A percentile compares a stretch with the other conserved stretches of the same genome.
Conservation (phyloP, 2,329 filamentous ascomycete genomes). For the Eutypella sp. region DNA sequence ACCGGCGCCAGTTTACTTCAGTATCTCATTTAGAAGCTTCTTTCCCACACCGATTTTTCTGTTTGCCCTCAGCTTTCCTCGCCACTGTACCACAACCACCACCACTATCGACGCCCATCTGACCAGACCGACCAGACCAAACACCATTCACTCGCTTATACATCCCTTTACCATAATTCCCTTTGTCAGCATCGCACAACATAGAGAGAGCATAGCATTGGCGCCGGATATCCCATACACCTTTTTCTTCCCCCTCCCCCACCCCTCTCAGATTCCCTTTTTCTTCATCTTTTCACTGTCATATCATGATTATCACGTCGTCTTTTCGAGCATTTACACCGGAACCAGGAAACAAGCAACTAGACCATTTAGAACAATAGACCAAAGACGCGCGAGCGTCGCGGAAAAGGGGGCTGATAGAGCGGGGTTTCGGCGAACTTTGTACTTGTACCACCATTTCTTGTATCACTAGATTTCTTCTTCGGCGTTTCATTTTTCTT, state of each 20-base stretch:
- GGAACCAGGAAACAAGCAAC: slow-evolving; percentile 13
- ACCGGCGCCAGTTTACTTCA: neutral
- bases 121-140: slow-evolving; percentile 3
- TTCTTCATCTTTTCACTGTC: neutral
- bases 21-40: too few species aligned
- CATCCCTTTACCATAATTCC: slow-evolving; percentile 4
- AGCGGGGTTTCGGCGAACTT: too few species aligned
- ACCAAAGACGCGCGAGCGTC: slow-evolving; percentile 14
- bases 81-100: neutral
- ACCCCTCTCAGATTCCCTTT: too few species aligned
- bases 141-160: slow-evolving; percentile 14
- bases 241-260: too few species aligned
- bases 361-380: slow-evolving; percentile 10
- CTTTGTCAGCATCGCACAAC: too few species aligned
- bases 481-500: too few species aligned
- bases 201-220: too few species aligned
- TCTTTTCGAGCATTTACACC: slow-evolving; percentile 19
- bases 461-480: too few species aligned
- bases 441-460: too few species aligned
- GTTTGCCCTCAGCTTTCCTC: neutral
- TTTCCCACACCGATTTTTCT: too few species aligned
- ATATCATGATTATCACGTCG: neutral
- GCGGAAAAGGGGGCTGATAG: neutral
- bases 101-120: neutral
- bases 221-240: too few species aligned